phyloP scores from a whole-genome alignment of 192 early-diverging fungal genomes.

The Coemansia sp. region DNA sequence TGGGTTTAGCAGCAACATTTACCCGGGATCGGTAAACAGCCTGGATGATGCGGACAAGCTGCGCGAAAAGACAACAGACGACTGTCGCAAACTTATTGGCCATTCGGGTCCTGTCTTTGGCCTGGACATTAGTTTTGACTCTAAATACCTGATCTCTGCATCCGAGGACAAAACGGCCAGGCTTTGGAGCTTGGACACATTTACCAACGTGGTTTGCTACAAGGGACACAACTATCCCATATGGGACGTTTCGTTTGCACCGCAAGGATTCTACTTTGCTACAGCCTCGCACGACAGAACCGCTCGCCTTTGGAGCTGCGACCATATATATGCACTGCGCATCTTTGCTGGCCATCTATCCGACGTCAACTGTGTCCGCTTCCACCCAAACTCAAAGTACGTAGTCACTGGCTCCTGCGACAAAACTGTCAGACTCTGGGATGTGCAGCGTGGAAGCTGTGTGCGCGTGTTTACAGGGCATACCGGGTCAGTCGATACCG shows the following conservation, averaged over 20 bases:
- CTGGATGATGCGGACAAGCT: slow-evolving; percentile 62
- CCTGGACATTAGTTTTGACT: slow-evolving; percentile 81
- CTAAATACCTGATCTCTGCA: slow-evolving; percentile 79
- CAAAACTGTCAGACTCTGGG: slow-evolving; percentile 87
- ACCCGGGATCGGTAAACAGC: slow-evolving; percentile 57
- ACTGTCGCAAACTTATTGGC: slow-evolving; percentile 73
- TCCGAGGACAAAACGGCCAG: slow-evolving; percentile 93
- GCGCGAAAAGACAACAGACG: slow-evolving; percentile 61
- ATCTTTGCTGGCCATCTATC: slow-evolving; percentile 98
- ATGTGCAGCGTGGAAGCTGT: slow-evolving; percentile 84
- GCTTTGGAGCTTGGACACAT: slow-evolving; percentile 93
- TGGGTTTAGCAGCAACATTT: slow-evolving; percentile 64
- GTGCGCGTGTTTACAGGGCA: slow-evolving; percentile 92
- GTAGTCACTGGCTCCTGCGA: slow-evolving; percentile 91
- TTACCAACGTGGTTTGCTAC: slow-evolving; percentile 90
- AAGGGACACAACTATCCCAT: slow-evolving; percentile 96
- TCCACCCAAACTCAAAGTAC: slow-evolving; percentile 97
- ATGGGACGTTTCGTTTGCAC: slow-evolving; percentile 94
- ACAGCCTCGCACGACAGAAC: slow-evolving; percentile 95
- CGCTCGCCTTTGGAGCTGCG: slow-evolving; percentile 93
- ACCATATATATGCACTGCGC: slow-evolving; percentile 92
- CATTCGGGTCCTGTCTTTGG: slow-evolving; percentile 93
- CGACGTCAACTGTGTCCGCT: slow-evolving; percentile 93
- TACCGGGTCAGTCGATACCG: slow-evolving; percentile 73
- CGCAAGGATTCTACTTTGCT: slow-evolving; percentile 94